Evolutionary conservation across 1,284 basidiomycete species (phyloP).

Genomic region (Heliocybe sulcata): DNA sequence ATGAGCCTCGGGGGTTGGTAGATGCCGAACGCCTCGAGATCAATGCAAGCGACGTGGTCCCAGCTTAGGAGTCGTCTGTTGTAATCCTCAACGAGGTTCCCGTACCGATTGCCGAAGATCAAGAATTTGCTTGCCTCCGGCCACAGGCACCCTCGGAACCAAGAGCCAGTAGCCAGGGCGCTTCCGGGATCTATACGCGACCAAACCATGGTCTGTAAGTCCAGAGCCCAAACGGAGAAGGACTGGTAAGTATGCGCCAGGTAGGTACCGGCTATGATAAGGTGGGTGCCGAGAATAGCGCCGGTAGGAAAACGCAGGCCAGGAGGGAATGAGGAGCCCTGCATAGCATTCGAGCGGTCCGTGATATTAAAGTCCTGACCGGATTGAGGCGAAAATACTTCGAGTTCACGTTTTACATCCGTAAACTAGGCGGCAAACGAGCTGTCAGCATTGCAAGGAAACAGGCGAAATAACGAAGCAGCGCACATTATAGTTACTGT

Average conservation of each 20-base stretch:
- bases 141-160: slow-evolving; percentile 86
- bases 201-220: slow-evolving; percentile 78
- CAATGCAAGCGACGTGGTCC: slow-evolving; percentile 86
- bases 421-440: slow-evolving; percentile 64
- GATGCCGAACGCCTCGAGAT: slow-evolving; percentile 90
- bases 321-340: slow-evolving; percentile 73
- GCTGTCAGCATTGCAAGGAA: not conserved
- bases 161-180: slow-evolving; percentile 74
- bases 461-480: not conserved
- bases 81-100: slow-evolving; percentile 88
- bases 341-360: slow-evolving; percentile 73
- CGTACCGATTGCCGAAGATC: slow-evolving; percentile 83
- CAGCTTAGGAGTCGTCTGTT: slow-evolving; percentile 85
- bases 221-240: slow-evolving; percentile 87
- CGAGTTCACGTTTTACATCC: slow-evolving; percentile 88
- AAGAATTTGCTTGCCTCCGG: slow-evolving; percentile 74
- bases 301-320: slow-evolving; percentile 92
- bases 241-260: slow-evolving; percentile 85
- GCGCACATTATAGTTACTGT: slow-evolving; percentile 85
- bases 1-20: slow-evolving; percentile 78
- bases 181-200: slow-evolving; percentile 78
- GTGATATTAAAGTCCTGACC: slow-evolving; percentile 64
- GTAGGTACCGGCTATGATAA: slow-evolving; percentile 87
- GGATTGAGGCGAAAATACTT: slow-evolving; percentile 76
- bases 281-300: slow-evolving; percentile 79